Base-by-base conservation (phyloP, 106 monocot species). In the Dendrobium huoshanense region DNA sequence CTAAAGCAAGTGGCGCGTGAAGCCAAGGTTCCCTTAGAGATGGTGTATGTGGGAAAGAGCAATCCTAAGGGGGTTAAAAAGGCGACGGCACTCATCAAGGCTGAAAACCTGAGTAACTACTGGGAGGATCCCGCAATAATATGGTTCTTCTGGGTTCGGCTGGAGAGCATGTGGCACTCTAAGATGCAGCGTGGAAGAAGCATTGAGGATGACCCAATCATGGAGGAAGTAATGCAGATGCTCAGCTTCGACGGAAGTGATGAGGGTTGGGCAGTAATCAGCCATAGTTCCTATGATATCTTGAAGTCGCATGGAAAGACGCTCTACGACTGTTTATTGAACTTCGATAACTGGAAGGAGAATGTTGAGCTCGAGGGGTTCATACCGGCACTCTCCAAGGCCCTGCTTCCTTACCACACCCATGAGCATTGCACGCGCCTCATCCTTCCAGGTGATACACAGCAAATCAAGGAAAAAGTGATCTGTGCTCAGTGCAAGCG, bases 11-110 rank as follows among this genome's bases (percentile, higher is more conserved):
- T 89, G 24, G 76, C 87, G 19, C 84, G 81, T 73, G 95, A 92
- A 2, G 80, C 88, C 5, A 24, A 72, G 44, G 76, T 91, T n/a
- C 86, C 88, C 13, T 4, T 95, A 22, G 90, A 91, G 79, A 91
- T 95, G 91, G 83, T 95, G 9, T 95, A 95, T 74, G 95, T 95
- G 3, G 95, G 95, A 4, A 95, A 91, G 86, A 95, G 95, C 89
- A 95, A 88, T 78, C 91, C 89, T 15, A 93, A 81, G 84, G 93
- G 93, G 67, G 77, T 95, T 25, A 87, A 82, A 77, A 90, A 86
- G 74, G 78, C 72, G 16, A 75, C 75, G 4, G 45, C 41, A 7
- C 24, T 31, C 16, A 91, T 93, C 44, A 75, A 80, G 2, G 22
- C 47, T 0, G 92, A 92, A 75, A 93, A 95, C 58, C 86, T 92